A percentile compares a stretch with the other conserved stretches of the same genome.
Conservation (phyloP, 2,329 filamentous ascomycete species). For the Monosporascus cannonballus region DNA sequence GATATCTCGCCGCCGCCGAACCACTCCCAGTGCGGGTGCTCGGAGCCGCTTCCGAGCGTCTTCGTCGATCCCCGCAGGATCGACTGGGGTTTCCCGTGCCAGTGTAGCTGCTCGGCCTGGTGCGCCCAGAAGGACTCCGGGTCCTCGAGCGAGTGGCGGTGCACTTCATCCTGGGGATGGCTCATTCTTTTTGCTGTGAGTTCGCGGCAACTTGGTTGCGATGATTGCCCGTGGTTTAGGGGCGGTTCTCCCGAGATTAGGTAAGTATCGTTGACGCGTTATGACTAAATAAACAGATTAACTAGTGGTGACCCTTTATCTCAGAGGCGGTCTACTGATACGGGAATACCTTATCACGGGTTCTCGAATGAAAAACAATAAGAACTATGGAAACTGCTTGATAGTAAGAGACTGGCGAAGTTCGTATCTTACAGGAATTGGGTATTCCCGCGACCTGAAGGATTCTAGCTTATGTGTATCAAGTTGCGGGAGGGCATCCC, state of each 20-base stretch:
- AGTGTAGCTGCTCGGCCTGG: slow-evolving; percentile 70
- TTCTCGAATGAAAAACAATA: too few relatives aligned
- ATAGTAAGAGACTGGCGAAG: too few relatives aligned
- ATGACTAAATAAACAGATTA: too few relatives aligned
- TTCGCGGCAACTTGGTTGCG: too few relatives aligned
- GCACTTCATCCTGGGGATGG: slow-evolving; percentile 45
- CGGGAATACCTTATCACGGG: too few relatives aligned
- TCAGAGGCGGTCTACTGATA: too few relatives aligned
- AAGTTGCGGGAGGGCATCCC: too few relatives aligned
- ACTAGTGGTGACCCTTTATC: too few relatives aligned
- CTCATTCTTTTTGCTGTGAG: slow-evolving; percentile 14
- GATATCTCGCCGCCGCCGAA: slow-evolving; percentile 85
- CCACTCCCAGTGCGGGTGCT: slow-evolving; percentile 80
- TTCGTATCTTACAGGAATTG: too few relatives aligned
- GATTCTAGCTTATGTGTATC: too few relatives aligned
- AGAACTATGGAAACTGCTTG: too few relatives aligned
- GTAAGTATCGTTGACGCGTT: background rate
- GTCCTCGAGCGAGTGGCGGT: slow-evolving; percentile 55
- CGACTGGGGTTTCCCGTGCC: slow-evolving; percentile 68
- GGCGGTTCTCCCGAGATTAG: background rate
- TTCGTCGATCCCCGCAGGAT: slow-evolving; percentile 57
- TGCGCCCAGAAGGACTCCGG: slow-evolving; percentile 69
- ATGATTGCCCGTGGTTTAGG: background rate
- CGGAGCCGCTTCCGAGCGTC: slow-evolving; percentile 53
- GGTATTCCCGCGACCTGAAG: too few relatives aligned